Evolutionary conservation across 2,329 filamentous ascomycete species (phyloP), one percentile per base, ranked within the genome.

Genomic region (Lojkania enalia): DNA sequence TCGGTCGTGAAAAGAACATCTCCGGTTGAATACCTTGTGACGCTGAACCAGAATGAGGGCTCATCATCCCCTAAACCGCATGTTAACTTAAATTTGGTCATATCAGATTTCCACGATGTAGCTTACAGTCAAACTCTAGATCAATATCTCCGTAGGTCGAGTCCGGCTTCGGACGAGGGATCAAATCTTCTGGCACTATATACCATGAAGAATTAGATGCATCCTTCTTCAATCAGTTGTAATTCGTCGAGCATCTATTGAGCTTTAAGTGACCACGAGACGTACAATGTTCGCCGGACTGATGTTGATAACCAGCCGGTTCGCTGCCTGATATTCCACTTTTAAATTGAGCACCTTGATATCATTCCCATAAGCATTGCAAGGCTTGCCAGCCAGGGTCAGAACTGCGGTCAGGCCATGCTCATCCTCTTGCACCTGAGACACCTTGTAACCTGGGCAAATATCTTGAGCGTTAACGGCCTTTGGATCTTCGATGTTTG

Each of bases 311-410:
- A 85, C 84, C 30, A 94, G 67, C 1, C 87, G 78, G 55, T 88
- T 80, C 13, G 71, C 69, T 4, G 80, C 77, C 61, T 88, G 83
- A 54, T 85, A 86, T 58, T 85, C 80, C 11, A 94, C 84, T 2
- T 81, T 78, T 21, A 95, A 72, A 25, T 77, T 78, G 37, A 95
- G 72, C 3, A 78, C 73, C 18, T 84, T 76, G 20, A 95, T 73
- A 61, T 95, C 90, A 5, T 78, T 85, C 0, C 90, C 89, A 52
- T 92, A 95, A 16, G 83, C 80, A 66, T 92, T 87, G 73, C 89
- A 84, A 20, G 79, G 63, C 16, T 71, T 54, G 2, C 80, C 81
- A 27, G 78, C 79, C 41, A 84, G 62, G 0, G 57, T 70, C 55
- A 84, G 58, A 3, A 69, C 74, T 5, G 80, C 81, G 2, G 71